Base-by-base conservation (phyloP, 106 monocot genomes). In the Dioscorea zingiberensis region DNA sequence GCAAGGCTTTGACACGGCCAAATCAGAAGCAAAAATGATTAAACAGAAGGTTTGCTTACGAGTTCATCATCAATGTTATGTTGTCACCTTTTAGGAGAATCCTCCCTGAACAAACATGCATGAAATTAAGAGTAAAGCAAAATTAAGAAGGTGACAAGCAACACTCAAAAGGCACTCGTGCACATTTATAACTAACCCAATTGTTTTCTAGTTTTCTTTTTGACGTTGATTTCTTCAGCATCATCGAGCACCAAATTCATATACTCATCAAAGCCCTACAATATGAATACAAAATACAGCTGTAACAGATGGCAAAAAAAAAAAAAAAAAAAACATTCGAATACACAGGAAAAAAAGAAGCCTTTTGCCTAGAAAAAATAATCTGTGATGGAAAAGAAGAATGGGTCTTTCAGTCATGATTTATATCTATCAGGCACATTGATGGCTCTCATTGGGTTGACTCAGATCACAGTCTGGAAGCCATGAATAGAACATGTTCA, bases 221-320 rank as follows among this genome's bases (percentile, higher is more conserved):
- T 69, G 44, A 69, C 58, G 16, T 58, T 69, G 25, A 69, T 44
- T 58, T 69, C 69, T 6, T 69, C 69, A 69, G 69, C 64, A 47
- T 64, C 64, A 9, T 64, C 64, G 47, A 64, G 23, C 7, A 64
- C 46, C 64, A 64, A 47, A 23, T 69, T 69, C 69, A 69, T 69
- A 45, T 69, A 69, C 58, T 69, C 69, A 69, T 69, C 69, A 58
- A 69, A 69, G 21, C 69, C 69, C 69, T 69, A 25, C 54, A 55
- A 69, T 46, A 7, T 7, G n/a, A 44, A 3, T 46, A 64, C n/a
- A 64, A 48, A 19, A 47, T 13, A 38, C 10, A 8, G 38, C 4
- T 38, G 38, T 38, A 10, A 6, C 38, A 51, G 3, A 51, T 51
- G 15, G 15, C 7, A 18, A 18, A 9, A 18, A 7, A 49, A 13